Percentiles rank a stretch among this genome's conserved stretches.
phyloP scores from a whole-genome alignment of 2,329 filamentous ascomycete genomes.

The Biscogniauxia marginata region DNA sequence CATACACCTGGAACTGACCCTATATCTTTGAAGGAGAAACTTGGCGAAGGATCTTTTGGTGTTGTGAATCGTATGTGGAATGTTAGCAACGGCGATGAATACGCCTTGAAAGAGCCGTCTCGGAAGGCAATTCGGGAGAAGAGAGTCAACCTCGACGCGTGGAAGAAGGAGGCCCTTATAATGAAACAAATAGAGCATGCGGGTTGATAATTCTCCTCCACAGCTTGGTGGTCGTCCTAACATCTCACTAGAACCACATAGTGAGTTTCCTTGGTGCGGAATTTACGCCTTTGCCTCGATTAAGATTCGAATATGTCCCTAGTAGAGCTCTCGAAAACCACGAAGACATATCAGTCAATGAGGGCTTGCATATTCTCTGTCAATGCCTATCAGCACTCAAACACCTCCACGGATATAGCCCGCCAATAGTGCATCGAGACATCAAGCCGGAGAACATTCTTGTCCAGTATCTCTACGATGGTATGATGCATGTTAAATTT shows the following conservation, averaged over 20 bases:
- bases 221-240: not conserved
- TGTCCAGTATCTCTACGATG: not conserved
- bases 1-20: not conserved
- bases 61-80: constrained; percentile 21
- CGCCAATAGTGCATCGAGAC: not conserved
- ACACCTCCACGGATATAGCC: not conserved
- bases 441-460: not conserved
- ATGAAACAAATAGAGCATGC: not conserved
- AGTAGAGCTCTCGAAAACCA: not conserved
- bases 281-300: not conserved
- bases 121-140: not conserved
- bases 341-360: not conserved
- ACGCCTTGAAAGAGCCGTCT: constrained; percentile 24
- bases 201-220: too few species aligned
- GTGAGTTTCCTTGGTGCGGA: not conserved
- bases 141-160: not conserved
- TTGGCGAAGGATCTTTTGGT: constrained; percentile 13
- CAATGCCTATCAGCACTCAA: not conserved
- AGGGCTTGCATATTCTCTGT: not conserved
- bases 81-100: constrained; percentile 21
- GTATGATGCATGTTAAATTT: not conserved
- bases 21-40: not conserved
- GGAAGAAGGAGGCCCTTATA: not conserved
- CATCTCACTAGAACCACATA: not conserved
- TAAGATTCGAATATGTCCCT: not conserved